Percentiles rank a stretch among this genome's conserved stretches.
phyloP scores from a whole-genome alignment of 2,329 filamentous ascomycete genomes.

The Fusarium paranaense region DNA sequence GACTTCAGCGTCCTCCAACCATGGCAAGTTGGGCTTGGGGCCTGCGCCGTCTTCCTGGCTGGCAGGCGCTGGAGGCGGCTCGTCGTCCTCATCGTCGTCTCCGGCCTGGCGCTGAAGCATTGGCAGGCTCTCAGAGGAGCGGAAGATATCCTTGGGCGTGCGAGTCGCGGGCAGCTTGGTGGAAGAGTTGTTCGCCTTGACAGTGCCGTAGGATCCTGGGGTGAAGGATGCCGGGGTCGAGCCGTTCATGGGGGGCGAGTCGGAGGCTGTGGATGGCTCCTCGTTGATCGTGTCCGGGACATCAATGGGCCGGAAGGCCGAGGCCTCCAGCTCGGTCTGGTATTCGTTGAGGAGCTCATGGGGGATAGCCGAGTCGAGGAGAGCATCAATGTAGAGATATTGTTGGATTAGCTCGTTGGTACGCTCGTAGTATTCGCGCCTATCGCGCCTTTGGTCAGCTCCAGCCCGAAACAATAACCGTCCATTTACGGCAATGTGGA shows the following conservation, averaged over 20 bases:
- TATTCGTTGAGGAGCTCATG: conserved; percentile 94
- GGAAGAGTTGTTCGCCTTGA: conserved; percentile 46
- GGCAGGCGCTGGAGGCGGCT: conserved; percentile 22
- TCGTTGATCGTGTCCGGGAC: conserved; percentile 83
- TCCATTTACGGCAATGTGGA: conserved; percentile 2
- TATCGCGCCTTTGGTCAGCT: conserved; percentile 44
- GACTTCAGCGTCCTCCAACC: conserved; percentile 77
- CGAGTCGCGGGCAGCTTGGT: conserved; percentile 71
- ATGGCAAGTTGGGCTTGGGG: conserved; percentile 71
- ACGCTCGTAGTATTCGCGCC: conserved; percentile 86
- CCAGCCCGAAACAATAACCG: background rate
- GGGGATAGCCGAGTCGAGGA: conserved; percentile 92
- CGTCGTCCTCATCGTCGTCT: conserved; percentile 56
- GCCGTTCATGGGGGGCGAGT: conserved; percentile 45
- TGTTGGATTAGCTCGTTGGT: conserved; percentile 91
- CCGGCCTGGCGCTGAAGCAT: conserved; percentile 65
- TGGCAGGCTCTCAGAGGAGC: conserved; percentile 75
- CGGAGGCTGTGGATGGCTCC: conserved; percentile 59
- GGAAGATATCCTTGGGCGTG: conserved; percentile 89
- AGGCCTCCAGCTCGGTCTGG: conserved; percentile 68
- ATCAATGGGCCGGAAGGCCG: conserved; percentile 65
- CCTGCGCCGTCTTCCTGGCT: conserved; percentile 47
- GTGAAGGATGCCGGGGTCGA: conserved; percentile 32
- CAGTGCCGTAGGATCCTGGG: conserved; percentile 47
- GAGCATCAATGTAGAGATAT: conserved; percentile 91